phyloP scores from a whole-genome alignment of 345 rosid genomes.

The Mercurialis annua region DNA sequence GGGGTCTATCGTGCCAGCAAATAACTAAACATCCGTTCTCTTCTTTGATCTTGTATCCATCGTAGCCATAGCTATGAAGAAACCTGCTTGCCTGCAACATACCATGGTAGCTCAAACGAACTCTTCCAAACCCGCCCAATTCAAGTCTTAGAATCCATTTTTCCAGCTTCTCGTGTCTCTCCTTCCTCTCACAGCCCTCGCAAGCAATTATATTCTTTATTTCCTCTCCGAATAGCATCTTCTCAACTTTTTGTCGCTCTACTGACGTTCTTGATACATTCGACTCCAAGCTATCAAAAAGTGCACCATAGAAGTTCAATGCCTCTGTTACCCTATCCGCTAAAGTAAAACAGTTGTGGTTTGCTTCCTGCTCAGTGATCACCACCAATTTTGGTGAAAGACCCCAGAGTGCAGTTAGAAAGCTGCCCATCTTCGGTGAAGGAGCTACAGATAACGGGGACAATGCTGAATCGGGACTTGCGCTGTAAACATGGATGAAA shows the following conservation, averaged over 20 bases:
- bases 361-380: slow-evolving; percentile 64
- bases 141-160: slow-evolving; percentile 66
- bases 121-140: slow-evolving; percentile 53
- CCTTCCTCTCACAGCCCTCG: slow-evolving; percentile 59
- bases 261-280: slow-evolving; percentile 44
- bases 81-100: slow-evolving; percentile 54
- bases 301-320: slow-evolving; percentile 55
- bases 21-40: slow-evolving; percentile 53
- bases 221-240: slow-evolving; percentile 71
- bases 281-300: slow-evolving; percentile 68
- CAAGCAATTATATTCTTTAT: slow-evolving; percentile 67
- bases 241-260: slow-evolving; percentile 66
- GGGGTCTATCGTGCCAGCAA: slow-evolving; percentile 62
- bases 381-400: slow-evolving; percentile 68
- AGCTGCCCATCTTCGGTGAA: slow-evolving; percentile 46
- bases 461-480: slow-evolving; percentile 47
- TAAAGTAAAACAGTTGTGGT: slow-evolving; percentile 44
- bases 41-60: slow-evolving; percentile 59
- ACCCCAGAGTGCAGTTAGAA: slow-evolving; percentile 48
- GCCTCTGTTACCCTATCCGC: slow-evolving; percentile 62
- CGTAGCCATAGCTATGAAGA: slow-evolving; percentile 53
- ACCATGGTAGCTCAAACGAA: slow-evolving; percentile 60
- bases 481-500: slow-evolving; percentile 24
- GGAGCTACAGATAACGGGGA: slow-evolving; percentile 42
- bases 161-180: slow-evolving; percentile 71